These are phyloP conservation scores for Diversispora epigaea DNA, from an alignment of 192 early-diverging fungal species.

Conservation along the genomic window DNA sequence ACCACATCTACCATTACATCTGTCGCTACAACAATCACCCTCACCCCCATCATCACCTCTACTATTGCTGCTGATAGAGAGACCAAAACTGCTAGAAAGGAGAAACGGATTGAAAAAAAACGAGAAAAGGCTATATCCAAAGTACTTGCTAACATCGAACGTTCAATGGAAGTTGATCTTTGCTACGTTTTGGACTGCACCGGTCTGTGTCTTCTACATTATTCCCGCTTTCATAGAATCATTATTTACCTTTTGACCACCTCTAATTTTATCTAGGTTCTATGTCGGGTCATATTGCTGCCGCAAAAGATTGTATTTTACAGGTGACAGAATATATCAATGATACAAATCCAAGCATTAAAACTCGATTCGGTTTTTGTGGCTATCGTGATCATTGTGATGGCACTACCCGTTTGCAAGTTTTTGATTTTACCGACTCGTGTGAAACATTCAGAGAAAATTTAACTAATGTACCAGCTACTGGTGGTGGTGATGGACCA, in stretches of 20 bases:
- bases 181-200: neutral
- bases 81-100: no score
- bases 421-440: neutral
- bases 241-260: neutral
- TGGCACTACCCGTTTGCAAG: neutral
- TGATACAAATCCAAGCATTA: conserved; percentile 19
- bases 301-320: conserved; percentile 28
- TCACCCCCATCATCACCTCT: no score
- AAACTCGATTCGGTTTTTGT: conserved; percentile 23
- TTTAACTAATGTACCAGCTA: neutral
- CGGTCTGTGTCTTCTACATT: neutral
- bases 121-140: no score
- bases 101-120: no score
- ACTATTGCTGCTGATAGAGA: no score
- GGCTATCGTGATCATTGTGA: conserved; percentile 31
- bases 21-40: no score
- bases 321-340: conserved; percentile 15
- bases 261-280: conserved; percentile 2
- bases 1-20: no score
- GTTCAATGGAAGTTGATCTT: no score
- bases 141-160: no score
- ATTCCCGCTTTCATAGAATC: neutral
- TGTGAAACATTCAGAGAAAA: neutral
- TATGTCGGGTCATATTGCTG: conserved; percentile 9
- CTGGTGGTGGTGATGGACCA: neutral